Evolutionary conservation across 345 rosid species (phyloP), one percentile per base, ranked within the genome.

Genomic region (Arabidopsis suecica): DNA sequence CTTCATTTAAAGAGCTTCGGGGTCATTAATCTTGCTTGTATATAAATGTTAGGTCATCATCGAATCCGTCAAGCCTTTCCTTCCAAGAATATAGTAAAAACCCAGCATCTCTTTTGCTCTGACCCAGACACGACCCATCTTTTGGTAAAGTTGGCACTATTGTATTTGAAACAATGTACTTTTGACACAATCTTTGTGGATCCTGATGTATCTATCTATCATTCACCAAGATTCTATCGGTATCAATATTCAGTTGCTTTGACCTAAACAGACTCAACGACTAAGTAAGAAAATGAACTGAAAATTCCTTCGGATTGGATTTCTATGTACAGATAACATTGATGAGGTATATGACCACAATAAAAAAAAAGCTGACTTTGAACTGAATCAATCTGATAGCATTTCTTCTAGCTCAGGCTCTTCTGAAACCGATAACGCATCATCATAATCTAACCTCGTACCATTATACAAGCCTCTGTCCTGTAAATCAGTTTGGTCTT

Each of bases 351-450:
- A 32, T 33, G 37, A 49, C 57, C 78, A 51, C 47, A 75, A 51
- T 36, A 59, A 41, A 30, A 44, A 36, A 13, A 65, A 65, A 63
- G 6, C 1, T 6, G 25, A 41, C 42, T 3, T 68, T 40, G 41
- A 30, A 55, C 12, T 41, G 32, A 53, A 20, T 76, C 73, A 93
- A 76, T 93, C 98, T 34, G 98, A 93, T 69, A 93, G 86, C 60
- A 91, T 85, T 73, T 87, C 96, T 54, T 91, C 97, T 60, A 89
- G 79, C 84, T 89, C 96, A 37, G 93, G 89, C 66, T 93, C 98
- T 40, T 91, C 97, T 2, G 85, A 65, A 45, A n/a, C n/a, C 0
- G 62, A 64, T 59, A 61, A 69, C 25, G 75, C 50, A 28, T 80
- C 79, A 16, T 91, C 96, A 56, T 89, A 86, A 72, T 94, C 97